phyloP scores from a whole-genome alignment of 768 basidiomycete species.

The Agrocybe praecox region DNA sequence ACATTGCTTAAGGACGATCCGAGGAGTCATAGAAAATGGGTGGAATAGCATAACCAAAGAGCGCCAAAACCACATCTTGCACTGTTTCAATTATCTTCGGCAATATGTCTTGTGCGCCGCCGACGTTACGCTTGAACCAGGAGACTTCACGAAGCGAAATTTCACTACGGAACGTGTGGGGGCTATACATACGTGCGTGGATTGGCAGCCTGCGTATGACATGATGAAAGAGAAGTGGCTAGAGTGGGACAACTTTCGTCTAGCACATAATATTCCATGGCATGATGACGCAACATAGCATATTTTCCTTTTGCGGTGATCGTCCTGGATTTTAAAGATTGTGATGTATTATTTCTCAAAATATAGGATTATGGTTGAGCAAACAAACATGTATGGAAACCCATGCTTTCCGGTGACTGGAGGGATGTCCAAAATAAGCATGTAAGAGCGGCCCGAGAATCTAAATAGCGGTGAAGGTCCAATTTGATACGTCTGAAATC shows the following conservation, averaged over 20 bases:
- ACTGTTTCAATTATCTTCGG: constrained; percentile 53
- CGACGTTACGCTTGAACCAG: constrained; percentile 50
- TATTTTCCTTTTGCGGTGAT: not conserved
- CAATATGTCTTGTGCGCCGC: constrained; percentile 46
- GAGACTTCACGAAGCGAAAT: constrained; percentile 36
- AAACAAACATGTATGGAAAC: too few relatives aligned
- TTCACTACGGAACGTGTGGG: constrained; percentile 36
- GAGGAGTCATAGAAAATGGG: constrained; percentile 26
- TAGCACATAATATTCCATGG: constrained; percentile 25
- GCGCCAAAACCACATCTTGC: constrained; percentile 33
- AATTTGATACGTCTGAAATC: too few relatives aligned
- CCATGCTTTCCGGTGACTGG: too few relatives aligned
- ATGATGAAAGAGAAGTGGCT: constrained; percentile 34
- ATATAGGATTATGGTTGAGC: too few relatives aligned
- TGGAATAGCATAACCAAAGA: constrained; percentile 19
- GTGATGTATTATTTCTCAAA: not conserved
- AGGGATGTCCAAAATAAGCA: too few relatives aligned
- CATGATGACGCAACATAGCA: constrained; percentile 22
- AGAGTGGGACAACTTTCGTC: constrained; percentile 31
- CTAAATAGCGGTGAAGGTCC: too few relatives aligned
- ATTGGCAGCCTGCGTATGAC: constrained; percentile 40
- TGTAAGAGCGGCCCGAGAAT: too few relatives aligned
- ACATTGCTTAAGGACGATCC: constrained; percentile 42
- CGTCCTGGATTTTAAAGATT: not conserved
- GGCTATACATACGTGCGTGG: constrained; percentile 41